A percentile compares a stretch with the other conserved stretches of the same genome.
phyloP scores from a whole-genome alignment of 441 rosid species.

The Brassica hybrid region DNA sequence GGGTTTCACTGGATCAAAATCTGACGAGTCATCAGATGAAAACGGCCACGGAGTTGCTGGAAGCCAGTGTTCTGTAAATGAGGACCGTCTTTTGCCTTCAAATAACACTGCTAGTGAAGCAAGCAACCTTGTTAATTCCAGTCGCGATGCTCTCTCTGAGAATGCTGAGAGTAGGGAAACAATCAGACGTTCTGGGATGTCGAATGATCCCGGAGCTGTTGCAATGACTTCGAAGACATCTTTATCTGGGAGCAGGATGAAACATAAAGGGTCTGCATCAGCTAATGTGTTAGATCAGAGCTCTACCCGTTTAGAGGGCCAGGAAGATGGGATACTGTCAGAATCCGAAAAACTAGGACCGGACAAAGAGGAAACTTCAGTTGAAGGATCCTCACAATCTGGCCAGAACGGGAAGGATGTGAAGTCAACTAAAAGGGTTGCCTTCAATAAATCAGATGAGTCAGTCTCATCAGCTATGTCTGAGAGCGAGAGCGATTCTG shows the following conservation, averaged over 20 bases:
- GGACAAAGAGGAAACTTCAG: slow-evolving; percentile 44
- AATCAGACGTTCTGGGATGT: slow-evolving; percentile 49
- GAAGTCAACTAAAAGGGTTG: slow-evolving; percentile 44
- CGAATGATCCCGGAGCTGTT: slow-evolving; percentile 51
- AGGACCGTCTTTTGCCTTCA: slow-evolving; percentile 47
- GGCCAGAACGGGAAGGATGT: slow-evolving; percentile 45
- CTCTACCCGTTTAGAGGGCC: slow-evolving; percentile 58
- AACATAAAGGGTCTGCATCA: slow-evolving; percentile 44
- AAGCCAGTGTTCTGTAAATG: slow-evolving; percentile 66
- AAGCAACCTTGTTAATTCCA: slow-evolving; percentile 61
- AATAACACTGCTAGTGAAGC: slow-evolving; percentile 65
- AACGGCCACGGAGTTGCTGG: slow-evolving; percentile 53
- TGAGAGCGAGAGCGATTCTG: slow-evolving; percentile 77
- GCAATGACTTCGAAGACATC: slow-evolving; percentile 45
- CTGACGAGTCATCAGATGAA: slow-evolving; percentile 70
- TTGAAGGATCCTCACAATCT: slow-evolving; percentile 46
- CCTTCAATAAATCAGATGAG: slow-evolving; percentile 49
- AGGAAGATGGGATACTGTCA: slow-evolving; percentile 55
- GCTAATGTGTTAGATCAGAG: slow-evolving; percentile 45
- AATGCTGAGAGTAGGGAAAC: slow-evolving; percentile 65
- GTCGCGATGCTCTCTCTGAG: slow-evolving; percentile 64
- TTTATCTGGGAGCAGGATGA: slow-evolving; percentile 42
- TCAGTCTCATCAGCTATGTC: slow-evolving; percentile 50
- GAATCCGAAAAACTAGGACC: slow-evolving; percentile 42
- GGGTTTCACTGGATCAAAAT: slow-evolving; percentile 62